Base-by-base conservation (phyloP, 2,329 filamentous ascomycete genomes). In the Colletotrichum sp. region DNA sequence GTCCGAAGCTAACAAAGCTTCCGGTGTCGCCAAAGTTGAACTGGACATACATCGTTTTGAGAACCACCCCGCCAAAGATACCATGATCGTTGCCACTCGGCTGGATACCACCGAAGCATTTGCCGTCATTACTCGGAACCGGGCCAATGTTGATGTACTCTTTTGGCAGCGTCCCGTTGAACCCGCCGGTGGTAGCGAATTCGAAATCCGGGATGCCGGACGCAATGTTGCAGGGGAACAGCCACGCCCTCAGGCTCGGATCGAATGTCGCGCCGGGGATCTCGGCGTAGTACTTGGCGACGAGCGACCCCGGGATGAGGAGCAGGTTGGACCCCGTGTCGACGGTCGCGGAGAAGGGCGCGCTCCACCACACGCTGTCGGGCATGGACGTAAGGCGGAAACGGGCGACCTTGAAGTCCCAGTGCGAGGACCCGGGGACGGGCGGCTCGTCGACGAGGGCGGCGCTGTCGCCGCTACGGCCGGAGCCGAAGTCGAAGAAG, bases 41-140 rank as follows among this genome's bases (percentile, higher is more conserved):
- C 58, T 72, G 68, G 34, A 93, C 91, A 80, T 93, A 95, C 76
- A 94, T 87, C 69, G 90, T 90, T 90, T 97, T 97, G 77, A 97
- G 88, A 85, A 95, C 94, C 70, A 94, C 87, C 74, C 96, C 94
- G 12, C 95, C 95, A 70, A 96, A 90, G 79, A 97, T 95, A 70
- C 88, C 90, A 76, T 92, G 87, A 64, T 86, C 77, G 29, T 79
- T 79, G 18, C 82, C 83, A 57, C 86, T 82, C 38, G 84, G 87
- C 86, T 97, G 95, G 76, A 97, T 89, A 63, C 94, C 95, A 69
- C 94, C 94, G 81, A 90, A 96, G 87, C 95, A 97, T 70, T 81
- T 86, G 33, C 86, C 86, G 4, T 83, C 84, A 13, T 87, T 86
- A 18, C 87, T 83, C 15, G 86, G 82, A 29, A 87, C 83, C 16